These are phyloP conservation scores for Pyrenochaeta sp. DNA, from an alignment of 2,329 filamentous ascomycete species.

Conservation along the genomic window DNA sequence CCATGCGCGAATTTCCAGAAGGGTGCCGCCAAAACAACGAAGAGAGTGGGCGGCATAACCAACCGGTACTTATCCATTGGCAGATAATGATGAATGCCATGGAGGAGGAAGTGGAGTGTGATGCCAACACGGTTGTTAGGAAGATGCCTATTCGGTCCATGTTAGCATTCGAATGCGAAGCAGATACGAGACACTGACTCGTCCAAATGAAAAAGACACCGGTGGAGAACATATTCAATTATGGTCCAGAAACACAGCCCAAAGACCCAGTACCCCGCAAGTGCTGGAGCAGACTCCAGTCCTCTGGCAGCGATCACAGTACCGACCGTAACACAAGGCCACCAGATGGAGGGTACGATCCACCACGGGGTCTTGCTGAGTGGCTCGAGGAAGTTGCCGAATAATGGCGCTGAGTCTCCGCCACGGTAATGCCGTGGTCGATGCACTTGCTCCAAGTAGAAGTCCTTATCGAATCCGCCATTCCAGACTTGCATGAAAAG, in stretches of 20 bases:
- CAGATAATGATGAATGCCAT: constrained; percentile 96
- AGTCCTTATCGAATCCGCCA: constrained; percentile 90
- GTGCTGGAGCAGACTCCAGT: constrained; percentile 54
- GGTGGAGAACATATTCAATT: constrained; percentile 86
- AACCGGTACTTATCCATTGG: constrained; percentile 99
- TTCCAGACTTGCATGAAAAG: constrained; percentile 87
- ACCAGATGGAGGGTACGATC: constrained; percentile 82
- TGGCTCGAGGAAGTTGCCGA: constrained; percentile 99
- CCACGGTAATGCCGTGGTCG: constrained; percentile 95
- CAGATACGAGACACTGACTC: constrained; percentile 65
- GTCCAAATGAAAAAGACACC: constrained; percentile 94
- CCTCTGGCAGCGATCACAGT: constrained; percentile 68
- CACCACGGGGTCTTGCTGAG: constrained; percentile 95
- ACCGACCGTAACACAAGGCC: constrained; percentile 80
- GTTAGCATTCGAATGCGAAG: too few species aligned
- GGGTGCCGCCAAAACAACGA: constrained; percentile 80
- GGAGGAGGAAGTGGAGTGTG: constrained; percentile 89
- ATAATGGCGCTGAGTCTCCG: constrained; percentile 88
- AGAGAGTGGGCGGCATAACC: constrained; percentile 94
- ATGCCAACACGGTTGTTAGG: constrained; percentile 90
- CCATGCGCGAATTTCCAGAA: constrained; percentile 92
- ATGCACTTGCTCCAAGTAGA: constrained; percentile 96
- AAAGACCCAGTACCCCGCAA: constrained; percentile 69
- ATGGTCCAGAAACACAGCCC: constrained; percentile 87
- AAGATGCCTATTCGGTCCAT: constrained; percentile 71